Conservation (phyloP, 331 rosid species). For the Pyrus hybrid region DNA sequence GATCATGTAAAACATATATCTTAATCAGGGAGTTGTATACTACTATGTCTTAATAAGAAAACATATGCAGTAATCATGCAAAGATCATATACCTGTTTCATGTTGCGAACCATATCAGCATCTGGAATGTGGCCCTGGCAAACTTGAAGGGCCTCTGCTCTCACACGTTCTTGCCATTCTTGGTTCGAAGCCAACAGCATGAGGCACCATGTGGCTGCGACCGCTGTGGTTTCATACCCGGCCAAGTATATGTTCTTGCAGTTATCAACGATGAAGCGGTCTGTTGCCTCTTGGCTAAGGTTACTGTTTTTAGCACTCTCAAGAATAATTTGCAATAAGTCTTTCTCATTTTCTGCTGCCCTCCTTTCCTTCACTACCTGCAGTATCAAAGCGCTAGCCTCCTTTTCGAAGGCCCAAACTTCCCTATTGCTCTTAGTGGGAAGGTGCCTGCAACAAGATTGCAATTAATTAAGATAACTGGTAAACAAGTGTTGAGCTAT, state of each 20-base stretch:
- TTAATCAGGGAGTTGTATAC: too few relatives aligned
- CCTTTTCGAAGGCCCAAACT: slow-evolving; percentile 31
- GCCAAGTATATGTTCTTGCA: slow-evolving; percentile 25
- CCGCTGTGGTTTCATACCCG: slow-evolving; percentile 21
- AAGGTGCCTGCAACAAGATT: slow-evolving; percentile 11
- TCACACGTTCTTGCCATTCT: slow-evolving; percentile 20
- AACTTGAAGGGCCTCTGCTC: slow-evolving; percentile 3
- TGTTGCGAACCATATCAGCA: slow-evolving; percentile 15
- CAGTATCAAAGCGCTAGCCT: slow-evolving; percentile 9
- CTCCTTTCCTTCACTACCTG: slow-evolving; percentile 3
- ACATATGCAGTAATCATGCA: not conserved
- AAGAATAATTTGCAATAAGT: slow-evolving; percentile 13
- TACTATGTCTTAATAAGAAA: too few relatives aligned
- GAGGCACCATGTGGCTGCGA: slow-evolving; percentile 12
- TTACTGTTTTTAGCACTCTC: slow-evolving; percentile 5
- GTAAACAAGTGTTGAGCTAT: too few relatives aligned
- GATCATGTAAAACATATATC: not conserved
- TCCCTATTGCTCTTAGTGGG: slow-evolving; percentile 31
- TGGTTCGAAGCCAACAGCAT: slow-evolving; percentile 24
- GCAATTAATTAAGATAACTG: too few relatives aligned
- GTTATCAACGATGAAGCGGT: slow-evolving; percentile 15
- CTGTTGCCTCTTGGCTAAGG: not conserved
- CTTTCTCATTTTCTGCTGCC: not conserved
- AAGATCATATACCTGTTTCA: slow-evolving; percentile 9
- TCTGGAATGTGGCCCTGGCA: slow-evolving; percentile 3